phyloP scores from a whole-genome alignment of 2,329 filamentous ascomycete species.

The Fusarium concolor region DNA sequence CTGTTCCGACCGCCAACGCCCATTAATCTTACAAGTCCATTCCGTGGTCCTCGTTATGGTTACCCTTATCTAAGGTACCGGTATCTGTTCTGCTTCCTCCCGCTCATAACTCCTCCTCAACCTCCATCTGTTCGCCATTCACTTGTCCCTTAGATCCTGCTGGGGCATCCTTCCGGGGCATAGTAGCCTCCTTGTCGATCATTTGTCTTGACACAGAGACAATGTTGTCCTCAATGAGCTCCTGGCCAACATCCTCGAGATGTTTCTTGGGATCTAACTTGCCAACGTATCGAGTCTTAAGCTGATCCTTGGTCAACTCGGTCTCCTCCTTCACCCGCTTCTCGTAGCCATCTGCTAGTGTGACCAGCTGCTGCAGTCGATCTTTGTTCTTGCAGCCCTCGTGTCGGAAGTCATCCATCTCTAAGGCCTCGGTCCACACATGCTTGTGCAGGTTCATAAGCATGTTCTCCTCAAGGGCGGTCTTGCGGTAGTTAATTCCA shows the following conservation, averaged over 20 bases:
- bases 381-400: conserved; percentile 91
- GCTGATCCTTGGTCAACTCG: conserved; percentile 94
- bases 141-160: conserved; percentile 60
- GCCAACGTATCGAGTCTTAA: conserved; percentile 98
- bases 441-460: conserved; percentile 99
- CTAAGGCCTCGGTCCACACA: conserved; percentile 96
- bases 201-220: conserved; percentile 98
- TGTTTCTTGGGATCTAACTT: conserved; percentile 99
- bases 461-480: conserved; percentile 98
- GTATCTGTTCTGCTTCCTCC: conserved; percentile 8
- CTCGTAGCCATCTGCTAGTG: conserved; percentile 94
- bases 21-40: conserved; percentile 49
- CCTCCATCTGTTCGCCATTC: conserved; percentile 75
- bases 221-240: conserved; percentile 99
- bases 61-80: conserved; percentile 15
- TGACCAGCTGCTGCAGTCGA: conserved; percentile 86
- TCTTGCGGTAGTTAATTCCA: conserved; percentile 97
- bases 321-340: conserved; percentile 99
- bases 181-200: conserved; percentile 99
- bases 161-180: conserved; percentile 75
- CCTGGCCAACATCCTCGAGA: conserved; percentile 94
- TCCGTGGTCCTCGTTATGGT: conserved; percentile 39
- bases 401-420: conserved; percentile 94
- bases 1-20: conserved; percentile 49
- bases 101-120: conserved; percentile 68